phyloP scores from a whole-genome alignment of 2,329 filamentous ascomycete genomes.

The Colletotrichum orchidophilum region DNA sequence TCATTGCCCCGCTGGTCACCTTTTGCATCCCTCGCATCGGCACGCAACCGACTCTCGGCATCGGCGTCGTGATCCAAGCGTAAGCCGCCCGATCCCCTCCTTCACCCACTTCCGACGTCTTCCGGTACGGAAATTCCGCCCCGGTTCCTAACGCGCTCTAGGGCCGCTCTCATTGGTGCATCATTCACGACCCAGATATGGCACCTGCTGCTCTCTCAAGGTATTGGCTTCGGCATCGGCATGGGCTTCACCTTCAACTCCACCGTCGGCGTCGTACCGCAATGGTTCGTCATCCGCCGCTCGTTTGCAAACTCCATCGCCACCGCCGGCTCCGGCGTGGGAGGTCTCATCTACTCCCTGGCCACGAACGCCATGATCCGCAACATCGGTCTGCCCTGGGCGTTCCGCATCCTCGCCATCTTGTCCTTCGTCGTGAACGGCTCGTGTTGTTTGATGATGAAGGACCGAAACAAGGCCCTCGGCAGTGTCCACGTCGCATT shows the following conservation, averaged over 20 bases:
- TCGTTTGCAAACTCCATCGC: conserved; percentile 76
- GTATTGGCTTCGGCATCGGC: conserved; percentile 79
- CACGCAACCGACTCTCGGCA: conserved; percentile 69
- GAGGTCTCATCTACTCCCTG: conserved; percentile 76
- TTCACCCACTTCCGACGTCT: background rate
- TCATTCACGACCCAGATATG: conserved; percentile 75
- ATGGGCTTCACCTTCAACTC: conserved; percentile 82
- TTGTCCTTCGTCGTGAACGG: conserved; percentile 71
- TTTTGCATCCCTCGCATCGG: conserved; percentile 67
- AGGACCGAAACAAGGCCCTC: conserved; percentile 77
- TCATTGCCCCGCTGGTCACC: conserved; percentile 76
- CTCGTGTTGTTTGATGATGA: conserved; percentile 69
- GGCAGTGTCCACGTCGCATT: conserved; percentile 75
- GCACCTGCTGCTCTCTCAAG: conserved; percentile 81
- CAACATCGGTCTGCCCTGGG: conserved; percentile 71
- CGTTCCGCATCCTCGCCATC: conserved; percentile 72
- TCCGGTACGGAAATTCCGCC: background rate
- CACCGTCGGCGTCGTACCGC: conserved; percentile 72
- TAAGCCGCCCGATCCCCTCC: background rate
- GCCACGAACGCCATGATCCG: conserved; percentile 75
- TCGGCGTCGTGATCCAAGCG: conserved; percentile 72
- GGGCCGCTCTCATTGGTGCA: conserved; percentile 71
- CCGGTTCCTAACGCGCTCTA: background rate
- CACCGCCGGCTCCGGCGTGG: conserved; percentile 76
- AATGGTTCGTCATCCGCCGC: conserved; percentile 77